Conservation (phyloP, 2,329 filamentous ascomycete genomes). For the Alternaria angustiovoidea region DNA sequence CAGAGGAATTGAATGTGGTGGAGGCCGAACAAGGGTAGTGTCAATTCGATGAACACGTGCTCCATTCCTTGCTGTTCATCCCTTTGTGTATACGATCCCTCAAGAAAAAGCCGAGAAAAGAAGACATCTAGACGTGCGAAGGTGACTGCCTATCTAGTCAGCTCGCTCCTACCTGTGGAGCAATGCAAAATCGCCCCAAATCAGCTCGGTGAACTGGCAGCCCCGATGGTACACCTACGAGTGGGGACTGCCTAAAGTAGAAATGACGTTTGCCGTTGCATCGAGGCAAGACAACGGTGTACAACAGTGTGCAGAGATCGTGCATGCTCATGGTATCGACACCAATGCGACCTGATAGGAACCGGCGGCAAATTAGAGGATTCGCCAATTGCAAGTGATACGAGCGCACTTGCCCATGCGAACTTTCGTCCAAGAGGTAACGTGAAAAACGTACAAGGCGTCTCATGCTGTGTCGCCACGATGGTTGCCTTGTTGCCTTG, state of each 20-base stretch:
- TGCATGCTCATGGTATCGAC: background rate
- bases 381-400: background rate
- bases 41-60: background rate
- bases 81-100: background rate
- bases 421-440: background rate
- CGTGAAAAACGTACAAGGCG: background rate
- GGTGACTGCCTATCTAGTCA: background rate
- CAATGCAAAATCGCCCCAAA: background rate
- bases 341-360: background rate
- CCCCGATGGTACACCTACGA: background rate
- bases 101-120: background rate
- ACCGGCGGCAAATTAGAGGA: no score
- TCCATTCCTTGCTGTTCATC: background rate
- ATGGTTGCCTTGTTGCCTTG: background rate
- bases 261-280: background rate
- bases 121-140: background rate
- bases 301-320: background rate
- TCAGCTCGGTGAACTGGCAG: background rate
- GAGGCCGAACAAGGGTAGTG: background rate
- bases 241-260: background rate
- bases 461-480: background rate
- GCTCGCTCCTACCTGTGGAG: background rate
- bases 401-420: background rate
- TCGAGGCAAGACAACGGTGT: background rate
- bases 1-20: background rate